A percentile compares a stretch with the other conserved stretches of the same genome.
These are phyloP conservation scores for Megacollybia marginata DNA, from an alignment of 768 basidiomycete species.

Conservation along the genomic window DNA sequence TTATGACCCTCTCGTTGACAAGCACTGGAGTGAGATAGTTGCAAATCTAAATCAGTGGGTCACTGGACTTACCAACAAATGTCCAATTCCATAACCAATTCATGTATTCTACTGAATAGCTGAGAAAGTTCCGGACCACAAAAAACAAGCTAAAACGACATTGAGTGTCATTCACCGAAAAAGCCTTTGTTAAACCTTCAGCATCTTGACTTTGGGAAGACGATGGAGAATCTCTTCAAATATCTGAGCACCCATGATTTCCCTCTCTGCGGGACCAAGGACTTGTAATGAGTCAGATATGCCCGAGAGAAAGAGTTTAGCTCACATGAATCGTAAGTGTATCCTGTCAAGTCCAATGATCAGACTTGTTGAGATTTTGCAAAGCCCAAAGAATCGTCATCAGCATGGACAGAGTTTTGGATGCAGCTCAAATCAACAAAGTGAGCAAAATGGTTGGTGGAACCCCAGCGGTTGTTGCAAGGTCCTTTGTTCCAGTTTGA, in stretches of 20 bases:
- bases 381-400: constrained; percentile 26
- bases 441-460: constrained; percentile 1
- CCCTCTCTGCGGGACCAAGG: constrained; percentile 18
- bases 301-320: background rate
- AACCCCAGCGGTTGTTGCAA: constrained; percentile 4
- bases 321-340: constrained; percentile 24
- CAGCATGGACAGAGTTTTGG: constrained; percentile 21
- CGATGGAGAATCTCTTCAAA: constrained; percentile 31
- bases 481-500: constrained; percentile 16
- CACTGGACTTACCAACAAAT: constrained; percentile 21
- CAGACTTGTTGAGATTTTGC: constrained; percentile 18
- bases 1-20: constrained; percentile 18
- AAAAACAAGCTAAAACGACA: constrained; percentile 14
- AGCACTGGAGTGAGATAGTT: constrained; percentile 9
- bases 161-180: background rate
- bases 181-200: constrained; percentile 15
- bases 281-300: constrained; percentile 10
- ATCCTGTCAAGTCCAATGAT: constrained; percentile 23
- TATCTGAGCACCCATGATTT: constrained; percentile 10
- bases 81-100: constrained; percentile 14
- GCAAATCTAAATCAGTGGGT: background rate
- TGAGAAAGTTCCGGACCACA: constrained; percentile 18
- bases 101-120: background rate
- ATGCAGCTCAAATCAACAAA: constrained; percentile 16
- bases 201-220: constrained; percentile 19